Percentiles rank a stretch among this genome's conserved stretches.
Conservation (phyloP, 805 yeast species). For the Kodamaea kaohsiungensis region DNA sequence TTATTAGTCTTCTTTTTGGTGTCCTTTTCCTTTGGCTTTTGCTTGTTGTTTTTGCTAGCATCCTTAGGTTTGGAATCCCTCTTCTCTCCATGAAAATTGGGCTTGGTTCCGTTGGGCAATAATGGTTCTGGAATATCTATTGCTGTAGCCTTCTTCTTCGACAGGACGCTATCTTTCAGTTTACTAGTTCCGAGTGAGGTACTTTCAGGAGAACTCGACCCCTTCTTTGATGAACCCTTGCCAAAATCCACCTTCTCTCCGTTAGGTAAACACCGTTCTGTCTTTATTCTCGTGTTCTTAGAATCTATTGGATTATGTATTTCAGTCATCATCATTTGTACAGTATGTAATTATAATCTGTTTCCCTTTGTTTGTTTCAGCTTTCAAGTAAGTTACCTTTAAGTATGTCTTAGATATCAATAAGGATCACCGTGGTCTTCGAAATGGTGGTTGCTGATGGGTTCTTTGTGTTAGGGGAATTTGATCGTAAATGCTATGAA, state of each 20-base stretch:
- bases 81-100: slow-evolving; percentile 23
- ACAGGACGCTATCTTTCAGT: not conserved
- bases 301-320: slow-evolving; percentile 4
- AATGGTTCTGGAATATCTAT: slow-evolving; percentile 5
- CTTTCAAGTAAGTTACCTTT: not conserved
- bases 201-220: not conserved
- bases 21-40: not conserved
- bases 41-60: not conserved
- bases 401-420: not conserved
- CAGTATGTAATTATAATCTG: not conserved
- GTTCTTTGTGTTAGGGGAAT: slow-evolving; percentile 2
- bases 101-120: slow-evolving; percentile 33
- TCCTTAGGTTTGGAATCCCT: slow-evolving; percentile 12
- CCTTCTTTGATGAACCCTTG: slow-evolving; percentile 8
- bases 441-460: not conserved
- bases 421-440: not conserved
- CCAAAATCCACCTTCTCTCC: slow-evolving; percentile 30
- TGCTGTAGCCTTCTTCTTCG: not conserved
- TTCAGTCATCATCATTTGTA: slow-evolving; percentile 2
- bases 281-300: slow-evolving; percentile 1
- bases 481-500: not conserved
- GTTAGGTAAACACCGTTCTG: slow-evolving; percentile 24
- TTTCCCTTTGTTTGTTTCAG: not conserved
- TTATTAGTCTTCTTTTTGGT: not conserved
- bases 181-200: not conserved